A percentile compares a stretch with the other conserved stretches of the same genome.
phyloP scores from a whole-genome alignment of 2,329 filamentous ascomycete species.

The Leptographium flavum region DNA sequence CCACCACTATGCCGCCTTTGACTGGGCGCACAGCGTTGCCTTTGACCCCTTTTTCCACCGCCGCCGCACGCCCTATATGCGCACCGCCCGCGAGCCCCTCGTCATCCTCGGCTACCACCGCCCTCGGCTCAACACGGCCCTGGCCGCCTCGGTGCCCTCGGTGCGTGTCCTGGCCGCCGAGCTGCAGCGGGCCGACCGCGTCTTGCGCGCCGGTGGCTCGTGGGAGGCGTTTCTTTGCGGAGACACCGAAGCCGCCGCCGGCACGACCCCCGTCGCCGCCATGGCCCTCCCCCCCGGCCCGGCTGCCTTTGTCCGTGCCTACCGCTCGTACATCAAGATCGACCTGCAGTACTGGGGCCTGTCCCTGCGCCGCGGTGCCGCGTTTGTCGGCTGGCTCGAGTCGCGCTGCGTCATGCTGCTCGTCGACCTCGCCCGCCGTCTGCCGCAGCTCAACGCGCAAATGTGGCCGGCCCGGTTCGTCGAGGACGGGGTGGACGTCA shows the following conservation, averaged over 20 bases:
- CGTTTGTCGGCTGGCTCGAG: slow-evolving; percentile 49
- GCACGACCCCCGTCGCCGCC: slow-evolving; percentile 1
- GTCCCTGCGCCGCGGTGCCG: slow-evolving; percentile 36
- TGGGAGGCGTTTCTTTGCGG: slow-evolving; percentile 29
- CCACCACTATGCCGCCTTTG: slow-evolving; percentile 43
- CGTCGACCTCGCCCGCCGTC: slow-evolving; percentile 39
- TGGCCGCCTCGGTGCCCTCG: slow-evolving; percentile 37
- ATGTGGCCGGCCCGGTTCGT: slow-evolving; percentile 52
- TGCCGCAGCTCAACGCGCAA: slow-evolving; percentile 35
- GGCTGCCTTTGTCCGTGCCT: slow-evolving; percentile 33
- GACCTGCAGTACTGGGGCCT: slow-evolving; percentile 52
- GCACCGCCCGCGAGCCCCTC: slow-evolving; percentile 44
- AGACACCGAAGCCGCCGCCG: slow-evolving; percentile 1
- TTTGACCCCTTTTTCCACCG: slow-evolving; percentile 47
- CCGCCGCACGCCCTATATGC: slow-evolving; percentile 31
- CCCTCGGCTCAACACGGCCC: slow-evolving; percentile 45
- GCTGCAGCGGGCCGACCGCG: slow-evolving; percentile 28
- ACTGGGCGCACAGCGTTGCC: slow-evolving; percentile 40
- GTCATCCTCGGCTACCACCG: slow-evolving; percentile 48
- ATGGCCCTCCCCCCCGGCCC: slow-evolving; percentile 14
- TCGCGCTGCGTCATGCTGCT: slow-evolving; percentile 43
- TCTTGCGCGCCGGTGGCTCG: slow-evolving; percentile 22
- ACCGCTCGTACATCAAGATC: slow-evolving; percentile 43
- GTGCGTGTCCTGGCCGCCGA: slow-evolving; percentile 36
- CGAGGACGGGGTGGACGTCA: slow-evolving; percentile 18